Percentiles rank a stretch among this genome's conserved stretches.
Evolutionary conservation across 306 rosid species (phyloP).

Genomic region (Datisca glomerata): DNA sequence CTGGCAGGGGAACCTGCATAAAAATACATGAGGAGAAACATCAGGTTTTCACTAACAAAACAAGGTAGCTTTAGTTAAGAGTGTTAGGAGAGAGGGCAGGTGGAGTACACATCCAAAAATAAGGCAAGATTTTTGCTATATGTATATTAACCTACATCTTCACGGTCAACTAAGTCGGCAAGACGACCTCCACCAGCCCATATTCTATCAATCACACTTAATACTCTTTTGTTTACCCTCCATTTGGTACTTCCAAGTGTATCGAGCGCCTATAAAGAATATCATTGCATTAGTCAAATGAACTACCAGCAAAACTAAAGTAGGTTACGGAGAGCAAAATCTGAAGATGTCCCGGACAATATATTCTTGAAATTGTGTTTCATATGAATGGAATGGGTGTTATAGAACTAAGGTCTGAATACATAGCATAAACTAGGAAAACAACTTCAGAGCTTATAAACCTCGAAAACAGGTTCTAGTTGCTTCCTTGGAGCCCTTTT

Average conservation of each 20-base stretch:
- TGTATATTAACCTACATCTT: slow-evolving; percentile 48
- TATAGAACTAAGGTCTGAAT: background rate
- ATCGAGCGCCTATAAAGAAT: slow-evolving; percentile 61
- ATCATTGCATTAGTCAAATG: slow-evolving; percentile 17
- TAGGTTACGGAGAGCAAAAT: too few species aligned
- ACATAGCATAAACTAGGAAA: slow-evolving; percentile 7
- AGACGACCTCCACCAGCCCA: slow-evolving; percentile 87
- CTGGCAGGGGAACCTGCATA: slow-evolving; percentile 62
- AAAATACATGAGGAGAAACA: background rate
- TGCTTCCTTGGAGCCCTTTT: slow-evolving; percentile 55
- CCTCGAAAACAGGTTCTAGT: slow-evolving; percentile 72
- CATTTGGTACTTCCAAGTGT: slow-evolving; percentile 85
- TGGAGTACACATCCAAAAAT: background rate
- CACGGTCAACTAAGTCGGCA: slow-evolving; percentile 70
- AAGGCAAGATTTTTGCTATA: background rate
- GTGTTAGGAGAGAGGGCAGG: too few species aligned
- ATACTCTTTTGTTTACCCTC: slow-evolving; percentile 74
- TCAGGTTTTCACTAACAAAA: too few species aligned
- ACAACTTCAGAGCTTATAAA: slow-evolving; percentile 16
- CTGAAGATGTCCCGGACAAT: too few species aligned
- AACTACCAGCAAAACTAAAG: slow-evolving; percentile 3
- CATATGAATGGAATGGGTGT: too few species aligned
- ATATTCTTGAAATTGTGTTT: too few species aligned
- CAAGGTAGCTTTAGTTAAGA: too few species aligned
- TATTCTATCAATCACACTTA: slow-evolving; percentile 67